phyloP scores from a whole-genome alignment of 257 asterid genomes.

The Solanum neorickii region DNA sequence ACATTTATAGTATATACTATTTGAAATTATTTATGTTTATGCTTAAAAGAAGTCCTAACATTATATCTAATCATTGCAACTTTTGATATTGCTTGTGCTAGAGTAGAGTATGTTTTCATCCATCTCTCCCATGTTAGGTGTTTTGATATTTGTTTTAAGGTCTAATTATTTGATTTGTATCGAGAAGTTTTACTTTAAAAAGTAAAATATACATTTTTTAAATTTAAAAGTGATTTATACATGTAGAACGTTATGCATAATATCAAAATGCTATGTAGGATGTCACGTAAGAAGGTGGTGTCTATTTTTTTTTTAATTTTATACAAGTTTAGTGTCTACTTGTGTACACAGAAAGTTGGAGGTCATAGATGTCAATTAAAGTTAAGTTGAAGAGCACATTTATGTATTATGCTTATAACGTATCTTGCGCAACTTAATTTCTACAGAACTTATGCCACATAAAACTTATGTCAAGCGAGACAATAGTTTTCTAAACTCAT shows the following conservation, averaged over 20 bases:
- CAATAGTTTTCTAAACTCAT: neutral
- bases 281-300: rapidly evolving
- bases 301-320: too few relatives aligned
- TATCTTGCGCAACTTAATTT: neutral
- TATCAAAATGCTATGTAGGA: neutral
- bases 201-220: neutral
- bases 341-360: neutral
- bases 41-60: neutral
- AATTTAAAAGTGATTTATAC: neutral
- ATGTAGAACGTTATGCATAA: neutral
- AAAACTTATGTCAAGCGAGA: neutral
- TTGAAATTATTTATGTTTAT: neutral
- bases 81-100: neutral
- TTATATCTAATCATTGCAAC: neutral
- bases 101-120: neutral
- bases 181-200: neutral
- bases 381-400: too few relatives aligned
- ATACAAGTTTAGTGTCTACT: too few relatives aligned
- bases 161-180: too few relatives aligned
- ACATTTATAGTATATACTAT: neutral
- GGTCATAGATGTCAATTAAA: rapidly evolving
- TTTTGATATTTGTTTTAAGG: neutral
- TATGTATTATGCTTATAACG: too few relatives aligned
- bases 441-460: neutral
- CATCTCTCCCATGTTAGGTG: neutral